Evolutionary conservation across 2,329 filamentous ascomycete species (phyloP).

Genomic region (Colletotrichum gigasporum): DNA sequence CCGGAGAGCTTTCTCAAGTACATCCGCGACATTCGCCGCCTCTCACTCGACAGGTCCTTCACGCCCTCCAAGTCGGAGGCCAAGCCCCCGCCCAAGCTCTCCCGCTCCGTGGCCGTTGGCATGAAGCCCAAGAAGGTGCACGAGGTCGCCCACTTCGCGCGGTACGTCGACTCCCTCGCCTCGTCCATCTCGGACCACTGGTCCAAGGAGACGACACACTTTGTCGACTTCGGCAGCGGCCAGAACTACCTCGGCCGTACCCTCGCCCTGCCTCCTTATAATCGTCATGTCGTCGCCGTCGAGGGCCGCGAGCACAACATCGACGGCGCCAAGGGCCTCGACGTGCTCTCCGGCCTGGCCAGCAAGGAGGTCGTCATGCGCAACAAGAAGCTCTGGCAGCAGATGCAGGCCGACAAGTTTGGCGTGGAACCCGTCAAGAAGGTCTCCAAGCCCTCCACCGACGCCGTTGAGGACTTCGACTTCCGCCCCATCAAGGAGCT

Average conservation of each 20-base stretch:
- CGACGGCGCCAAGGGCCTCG: slow-evolving; percentile 82
- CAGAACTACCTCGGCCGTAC: slow-evolving; percentile 95
- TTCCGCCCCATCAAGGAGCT: slow-evolving; percentile 61
- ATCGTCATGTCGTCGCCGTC: slow-evolving; percentile 87
- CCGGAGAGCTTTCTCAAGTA: slow-evolving; percentile 75
- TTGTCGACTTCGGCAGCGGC: slow-evolving; percentile 95
- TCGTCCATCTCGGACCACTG: slow-evolving; percentile 67
- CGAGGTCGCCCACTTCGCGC: slow-evolving; percentile 91
- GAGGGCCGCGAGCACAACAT: slow-evolving; percentile 91
- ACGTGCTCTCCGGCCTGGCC: slow-evolving; percentile 81
- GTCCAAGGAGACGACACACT: slow-evolving; percentile 75
- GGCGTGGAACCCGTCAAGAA: slow-evolving; percentile 49
- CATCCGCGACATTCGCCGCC: slow-evolving; percentile 73
- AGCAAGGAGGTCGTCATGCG: slow-evolving; percentile 77
- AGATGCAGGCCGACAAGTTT: slow-evolving; percentile 54
- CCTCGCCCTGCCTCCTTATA: slow-evolving; percentile 85
- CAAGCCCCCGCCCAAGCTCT: slow-evolving; percentile 63
- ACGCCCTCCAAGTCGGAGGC: slow-evolving; percentile 42
- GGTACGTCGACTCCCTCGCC: slow-evolving; percentile 75
- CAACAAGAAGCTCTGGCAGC: slow-evolving; percentile 83
- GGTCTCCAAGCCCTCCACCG: slow-evolving; percentile 4
- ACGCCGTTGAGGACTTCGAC: slow-evolving; percentile 40
- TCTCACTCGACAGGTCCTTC: slow-evolving; percentile 74
- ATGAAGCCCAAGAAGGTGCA: slow-evolving; percentile 98
- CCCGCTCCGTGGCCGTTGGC: slow-evolving; percentile 79